A percentile compares a stretch with the other conserved stretches of the same genome.
Conservation (phyloP, 768 basidiomycete species). For the Lentinus tigrinus region DNA sequence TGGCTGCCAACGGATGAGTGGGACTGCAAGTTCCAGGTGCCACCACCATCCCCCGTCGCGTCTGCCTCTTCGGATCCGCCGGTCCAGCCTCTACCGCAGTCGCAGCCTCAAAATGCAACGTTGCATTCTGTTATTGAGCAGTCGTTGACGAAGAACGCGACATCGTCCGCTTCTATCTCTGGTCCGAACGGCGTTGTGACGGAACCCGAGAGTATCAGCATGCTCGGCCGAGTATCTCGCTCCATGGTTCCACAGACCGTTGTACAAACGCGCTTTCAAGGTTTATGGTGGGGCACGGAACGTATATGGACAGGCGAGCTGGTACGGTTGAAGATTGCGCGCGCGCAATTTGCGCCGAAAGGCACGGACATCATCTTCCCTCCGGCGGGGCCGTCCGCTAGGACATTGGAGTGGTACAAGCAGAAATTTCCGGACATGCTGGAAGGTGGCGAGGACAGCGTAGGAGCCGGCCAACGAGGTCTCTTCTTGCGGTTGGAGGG, state of each 20-base stretch:
- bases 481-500: conserved; percentile 72
- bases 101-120: neutral
- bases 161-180: neutral
- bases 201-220: conserved; percentile 19
- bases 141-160: conserved; percentile 5
- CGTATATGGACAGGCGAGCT: conserved; percentile 87
- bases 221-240: conserved; percentile 26
- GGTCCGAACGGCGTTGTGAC: conserved; percentile 25
- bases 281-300: conserved; percentile 89
- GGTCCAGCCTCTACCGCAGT: neutral
- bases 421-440: conserved; percentile 26
- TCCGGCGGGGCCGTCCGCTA: conserved; percentile 53
- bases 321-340: conserved; percentile 71
- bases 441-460: conserved; percentile 13
- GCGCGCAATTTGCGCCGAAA: conserved; percentile 63
- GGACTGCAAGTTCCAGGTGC: conserved; percentile 53
- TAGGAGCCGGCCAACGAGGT: conserved; percentile 57
- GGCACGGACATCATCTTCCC: conserved; percentile 60
- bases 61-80: neutral
- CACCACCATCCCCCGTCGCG: conserved; percentile 3
- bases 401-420: conserved; percentile 31
- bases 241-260: conserved; percentile 28
- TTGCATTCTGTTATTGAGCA: conserved; percentile 12
- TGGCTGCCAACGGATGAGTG: conserved; percentile 79
- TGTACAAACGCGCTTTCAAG: conserved; percentile 66